Evolutionary conservation across 2,329 filamentous ascomycete genomes (phyloP).

Genomic region (Talaromyces sp.): DNA sequence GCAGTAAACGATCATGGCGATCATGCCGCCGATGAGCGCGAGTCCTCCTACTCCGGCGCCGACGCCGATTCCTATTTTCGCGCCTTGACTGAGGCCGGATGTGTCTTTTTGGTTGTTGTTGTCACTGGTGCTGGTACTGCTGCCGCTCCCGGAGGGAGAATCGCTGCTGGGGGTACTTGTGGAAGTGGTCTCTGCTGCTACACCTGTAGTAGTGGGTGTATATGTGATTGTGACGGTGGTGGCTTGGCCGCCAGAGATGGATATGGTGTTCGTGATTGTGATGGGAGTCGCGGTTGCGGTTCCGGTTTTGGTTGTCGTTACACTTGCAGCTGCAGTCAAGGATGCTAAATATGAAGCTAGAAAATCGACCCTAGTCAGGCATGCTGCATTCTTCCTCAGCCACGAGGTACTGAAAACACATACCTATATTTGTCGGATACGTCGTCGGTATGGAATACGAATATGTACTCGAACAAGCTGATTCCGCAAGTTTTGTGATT

Average conservation of each 20-base stretch:
- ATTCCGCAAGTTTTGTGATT: conserved; percentile 5
- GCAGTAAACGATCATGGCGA: conserved; percentile 2
- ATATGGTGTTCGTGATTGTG: conserved; percentile 8
- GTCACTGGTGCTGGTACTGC: neutral
- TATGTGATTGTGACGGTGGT: conserved; percentile 13
- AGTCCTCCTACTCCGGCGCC: conserved; percentile 12
- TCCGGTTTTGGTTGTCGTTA: neutral
- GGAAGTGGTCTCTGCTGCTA: neutral
- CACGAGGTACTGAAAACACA: neutral
- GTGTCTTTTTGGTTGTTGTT: neutral
- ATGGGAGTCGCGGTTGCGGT: neutral
- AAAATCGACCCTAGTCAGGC: neutral
- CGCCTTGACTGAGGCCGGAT: conserved; percentile 8
- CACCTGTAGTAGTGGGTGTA: neutral
- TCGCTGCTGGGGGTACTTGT: neutral
- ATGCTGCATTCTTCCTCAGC: neutral
- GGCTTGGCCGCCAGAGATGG: neutral
- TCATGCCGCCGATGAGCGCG: neutral
- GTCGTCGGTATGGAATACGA: neutral
- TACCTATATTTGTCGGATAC: neutral
- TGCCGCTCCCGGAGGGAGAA: neutral
- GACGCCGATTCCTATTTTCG: conserved; percentile 16
- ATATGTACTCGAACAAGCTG: conserved; percentile 12
- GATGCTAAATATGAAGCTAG: neutral
- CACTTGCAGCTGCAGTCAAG: neutral